phyloP scores from a whole-genome alignment of 2,329 filamentous ascomycete genomes.

The Leptographium radiaticola region DNA sequence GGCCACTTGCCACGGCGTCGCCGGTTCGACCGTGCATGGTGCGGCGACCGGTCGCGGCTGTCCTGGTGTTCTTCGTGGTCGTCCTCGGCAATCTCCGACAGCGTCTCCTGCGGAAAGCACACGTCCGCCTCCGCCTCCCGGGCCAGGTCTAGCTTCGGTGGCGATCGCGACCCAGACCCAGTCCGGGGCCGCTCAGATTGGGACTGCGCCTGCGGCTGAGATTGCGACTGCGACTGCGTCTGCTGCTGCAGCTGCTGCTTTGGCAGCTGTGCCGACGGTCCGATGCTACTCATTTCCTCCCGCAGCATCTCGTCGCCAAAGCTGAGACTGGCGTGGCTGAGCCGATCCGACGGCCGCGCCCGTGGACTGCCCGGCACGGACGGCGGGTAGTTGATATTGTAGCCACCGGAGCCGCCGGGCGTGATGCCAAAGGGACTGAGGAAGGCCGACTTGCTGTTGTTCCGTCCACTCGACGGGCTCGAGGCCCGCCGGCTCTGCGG shows the following conservation, averaged over 20 bases:
- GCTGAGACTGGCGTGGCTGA: constrained; percentile 43
- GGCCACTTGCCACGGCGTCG: constrained; percentile 70
- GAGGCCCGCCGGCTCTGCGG: constrained; percentile 32
- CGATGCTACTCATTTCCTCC: constrained; percentile 36
- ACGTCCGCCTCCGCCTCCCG: constrained; percentile 60
- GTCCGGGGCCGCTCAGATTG: background rate
- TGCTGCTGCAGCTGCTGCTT: constrained; percentile 6
- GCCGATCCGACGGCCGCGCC: constrained; percentile 32
- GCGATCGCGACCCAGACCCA: constrained; percentile 19
- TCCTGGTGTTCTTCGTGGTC: constrained; percentile 36
- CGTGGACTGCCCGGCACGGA: constrained; percentile 51
- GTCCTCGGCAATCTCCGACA: constrained; percentile 73
- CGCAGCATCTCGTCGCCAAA: constrained; percentile 61
- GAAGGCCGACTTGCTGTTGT: constrained; percentile 17
- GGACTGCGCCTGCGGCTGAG: background rate
- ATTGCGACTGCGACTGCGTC: background rate
- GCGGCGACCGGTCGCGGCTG: constrained; percentile 12
- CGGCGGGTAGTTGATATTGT: constrained; percentile 56
- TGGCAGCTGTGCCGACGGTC: background rate
- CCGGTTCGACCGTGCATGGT: constrained; percentile 10
- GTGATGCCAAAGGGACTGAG: constrained; percentile 14
- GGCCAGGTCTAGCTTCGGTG: constrained; percentile 28
- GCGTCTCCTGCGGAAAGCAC: constrained; percentile 70
- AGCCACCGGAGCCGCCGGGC: constrained; percentile 15
- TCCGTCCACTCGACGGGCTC: constrained; percentile 36